Evolutionary conservation across 805 yeast species (phyloP).

Genomic region (Candida namnaoensis): DNA sequence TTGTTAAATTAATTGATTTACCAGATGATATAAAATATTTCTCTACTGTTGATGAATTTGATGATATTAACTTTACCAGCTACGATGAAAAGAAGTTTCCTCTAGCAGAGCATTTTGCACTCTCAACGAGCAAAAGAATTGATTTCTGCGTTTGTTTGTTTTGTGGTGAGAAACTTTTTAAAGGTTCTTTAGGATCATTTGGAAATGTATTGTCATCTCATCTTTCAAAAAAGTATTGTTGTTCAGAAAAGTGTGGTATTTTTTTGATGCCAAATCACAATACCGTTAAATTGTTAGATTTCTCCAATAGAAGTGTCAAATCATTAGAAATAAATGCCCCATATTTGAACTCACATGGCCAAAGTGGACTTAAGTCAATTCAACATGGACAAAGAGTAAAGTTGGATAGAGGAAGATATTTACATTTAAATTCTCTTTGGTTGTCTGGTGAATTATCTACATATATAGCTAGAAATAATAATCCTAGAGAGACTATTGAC

Average conservation of each 20-base stretch:
- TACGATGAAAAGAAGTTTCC: background rate
- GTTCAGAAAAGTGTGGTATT: constrained; percentile 21
- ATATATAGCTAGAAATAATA: constrained; percentile 26
- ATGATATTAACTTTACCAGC: too few species aligned
- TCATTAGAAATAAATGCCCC: constrained; percentile 48
- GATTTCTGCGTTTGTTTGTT: constrained; percentile 36
- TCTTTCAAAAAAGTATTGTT: constrained; percentile 11
- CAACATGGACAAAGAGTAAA: constrained; percentile 48
- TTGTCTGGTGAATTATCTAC: constrained; percentile 49
- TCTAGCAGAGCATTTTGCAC: background rate
- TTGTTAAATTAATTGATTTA: constrained; percentile 40
- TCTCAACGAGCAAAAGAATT: constrained; percentile 15
- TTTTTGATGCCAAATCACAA: constrained; percentile 27
- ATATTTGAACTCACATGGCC: constrained; percentile 69
- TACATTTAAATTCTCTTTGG: constrained; percentile 51
- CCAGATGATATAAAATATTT: constrained; percentile 37
- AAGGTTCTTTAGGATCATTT: constrained; percentile 14
- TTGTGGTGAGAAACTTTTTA: constrained; percentile 32
- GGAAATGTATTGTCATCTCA: constrained; percentile 23
- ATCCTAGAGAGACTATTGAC: too few species aligned
- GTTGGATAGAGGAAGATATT: constrained; percentile 44
- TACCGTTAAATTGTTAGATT: constrained; percentile 17
- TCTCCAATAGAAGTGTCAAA: constrained; percentile 16
- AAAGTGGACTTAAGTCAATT: constrained; percentile 47
- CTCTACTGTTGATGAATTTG: constrained; percentile 19